Evolutionary conservation across 2,329 filamentous ascomycete genomes (phyloP).

Genomic region (Colletotrichum siamense): DNA sequence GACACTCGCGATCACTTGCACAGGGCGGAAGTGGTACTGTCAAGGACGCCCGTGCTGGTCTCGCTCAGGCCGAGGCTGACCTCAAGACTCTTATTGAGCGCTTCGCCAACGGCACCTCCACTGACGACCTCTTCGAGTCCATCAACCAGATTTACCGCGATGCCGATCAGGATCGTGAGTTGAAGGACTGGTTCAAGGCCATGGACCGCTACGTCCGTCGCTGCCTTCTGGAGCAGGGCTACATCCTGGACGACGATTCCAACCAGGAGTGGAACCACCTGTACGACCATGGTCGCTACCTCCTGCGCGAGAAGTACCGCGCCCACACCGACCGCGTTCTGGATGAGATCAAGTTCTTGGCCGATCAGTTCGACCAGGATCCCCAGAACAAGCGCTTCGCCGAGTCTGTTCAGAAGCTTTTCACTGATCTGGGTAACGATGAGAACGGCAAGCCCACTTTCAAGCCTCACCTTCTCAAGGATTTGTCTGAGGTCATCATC

Average conservation of each 20-base stretch:
- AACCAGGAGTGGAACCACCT: conserved; percentile 83
- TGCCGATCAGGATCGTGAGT: conserved; percentile 84
- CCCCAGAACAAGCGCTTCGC: conserved; percentile 84
- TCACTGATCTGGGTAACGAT: conserved; percentile 86
- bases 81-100: conserved; percentile 90
- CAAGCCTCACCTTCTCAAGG: conserved; percentile 92
- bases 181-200: conserved; percentile 87
- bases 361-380: conserved; percentile 88
- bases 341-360: conserved; percentile 90
- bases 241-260: conserved; percentile 81
- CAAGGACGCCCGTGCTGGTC: conserved; percentile 72
- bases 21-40: conserved; percentile 71
- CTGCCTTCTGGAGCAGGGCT: conserved; percentile 88
- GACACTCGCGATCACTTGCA: conserved; percentile 71
- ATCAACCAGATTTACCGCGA: conserved; percentile 87
- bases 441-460: conserved; percentile 83
- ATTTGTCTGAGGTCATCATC: conserved; percentile 85
- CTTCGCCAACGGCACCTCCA: conserved; percentile 93
- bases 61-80: conserved; percentile 78
- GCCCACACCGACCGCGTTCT: conserved; percentile 84
- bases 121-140: conserved; percentile 83
- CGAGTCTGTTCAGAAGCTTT: conserved; percentile 79
- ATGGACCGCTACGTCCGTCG: conserved; percentile 80
- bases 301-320: conserved; percentile 89
- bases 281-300: conserved; percentile 83